Percentiles rank a stretch among this genome's conserved stretches.
These are phyloP conservation scores for Pseudogymnoascus pannorum DNA, from an alignment of 2,329 filamentous ascomycete species.

Conservation along the genomic window DNA sequence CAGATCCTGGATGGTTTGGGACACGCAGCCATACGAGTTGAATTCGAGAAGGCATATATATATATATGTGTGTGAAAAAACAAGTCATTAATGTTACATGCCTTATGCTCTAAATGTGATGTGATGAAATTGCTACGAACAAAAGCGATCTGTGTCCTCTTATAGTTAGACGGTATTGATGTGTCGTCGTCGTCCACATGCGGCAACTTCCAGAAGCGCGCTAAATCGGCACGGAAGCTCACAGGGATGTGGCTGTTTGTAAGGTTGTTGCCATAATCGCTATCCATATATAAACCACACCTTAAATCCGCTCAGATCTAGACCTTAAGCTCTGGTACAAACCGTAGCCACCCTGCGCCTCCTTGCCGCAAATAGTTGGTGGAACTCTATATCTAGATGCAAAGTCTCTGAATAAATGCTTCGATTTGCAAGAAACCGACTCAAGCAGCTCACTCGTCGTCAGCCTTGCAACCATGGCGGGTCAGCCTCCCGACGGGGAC, in stretches of 20 bases:
- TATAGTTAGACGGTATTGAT: background rate
- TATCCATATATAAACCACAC: background rate
- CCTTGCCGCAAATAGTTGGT: background rate
- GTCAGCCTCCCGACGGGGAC: background rate
- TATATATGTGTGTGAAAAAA: slow-evolving; percentile 2
- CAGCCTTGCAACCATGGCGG: slow-evolving; percentile 7
- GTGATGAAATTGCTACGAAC: background rate
- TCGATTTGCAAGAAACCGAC: slow-evolving; percentile 8
- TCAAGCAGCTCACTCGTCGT: background rate
- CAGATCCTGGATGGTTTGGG: background rate
- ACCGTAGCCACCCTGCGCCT: background rate
- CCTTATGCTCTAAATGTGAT: background rate
- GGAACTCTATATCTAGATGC: background rate
- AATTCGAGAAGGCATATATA: background rate
- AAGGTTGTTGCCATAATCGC: slow-evolving; percentile 7
- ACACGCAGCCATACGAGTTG: background rate
- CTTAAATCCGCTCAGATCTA: slow-evolving; percentile 1
- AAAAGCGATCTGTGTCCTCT: background rate
- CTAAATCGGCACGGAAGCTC: slow-evolving; percentile 5
- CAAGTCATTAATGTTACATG: background rate
- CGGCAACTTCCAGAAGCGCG: slow-evolving; percentile 7
- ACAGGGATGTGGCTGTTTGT: slow-evolving; percentile 1
- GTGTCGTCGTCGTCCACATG: background rate
- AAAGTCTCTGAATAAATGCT: slow-evolving; percentile 1
- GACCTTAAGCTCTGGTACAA: background rate